Conservation (phyloP, 2,329 filamentous ascomycete genomes). For the Fusarium torulosum region DNA sequence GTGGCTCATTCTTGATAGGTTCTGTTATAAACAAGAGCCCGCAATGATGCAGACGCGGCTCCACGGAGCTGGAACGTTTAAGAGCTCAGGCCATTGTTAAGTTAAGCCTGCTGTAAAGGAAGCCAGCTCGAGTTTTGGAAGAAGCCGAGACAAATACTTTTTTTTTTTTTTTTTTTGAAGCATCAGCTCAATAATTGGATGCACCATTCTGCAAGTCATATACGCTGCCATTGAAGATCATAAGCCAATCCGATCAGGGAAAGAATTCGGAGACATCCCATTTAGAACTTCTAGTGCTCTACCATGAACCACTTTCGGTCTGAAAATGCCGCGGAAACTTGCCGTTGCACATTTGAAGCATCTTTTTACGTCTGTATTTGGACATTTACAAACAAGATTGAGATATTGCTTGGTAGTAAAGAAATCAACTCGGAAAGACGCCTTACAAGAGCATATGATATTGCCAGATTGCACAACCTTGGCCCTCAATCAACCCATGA, state of each 20-base stretch:
- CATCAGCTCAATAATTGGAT: neutral
- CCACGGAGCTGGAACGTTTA: conserved; percentile 17
- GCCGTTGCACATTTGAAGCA: conserved; percentile 26
- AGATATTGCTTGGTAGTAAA: neutral
- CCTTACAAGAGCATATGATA: neutral
- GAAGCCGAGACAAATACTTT: neutral
- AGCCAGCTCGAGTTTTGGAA: neutral
- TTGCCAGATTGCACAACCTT: too few relatives aligned
- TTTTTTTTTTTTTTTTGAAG: too few relatives aligned
- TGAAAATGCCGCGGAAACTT: conserved; percentile 37
- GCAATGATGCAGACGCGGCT: conserved; percentile 16
- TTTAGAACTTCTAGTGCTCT: neutral
- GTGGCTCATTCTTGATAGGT: conserved; percentile 35
- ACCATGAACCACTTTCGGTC: neutral
- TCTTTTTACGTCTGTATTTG: neutral
- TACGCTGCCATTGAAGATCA: neutral
- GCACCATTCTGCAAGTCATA: neutral
- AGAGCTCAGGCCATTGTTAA: neutral
- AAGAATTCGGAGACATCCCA: neutral
- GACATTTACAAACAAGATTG: too few relatives aligned
- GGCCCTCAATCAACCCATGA: conserved; percentile 9
- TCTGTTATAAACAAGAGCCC: conserved; percentile 35
- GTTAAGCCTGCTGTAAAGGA: neutral
- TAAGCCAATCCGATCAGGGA: neutral
- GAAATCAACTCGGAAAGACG: neutral